A percentile compares a stretch with the other conserved stretches of the same genome.
Conservation (phyloP, 148 eudicot species). For the Chenopodium album region DNA sequence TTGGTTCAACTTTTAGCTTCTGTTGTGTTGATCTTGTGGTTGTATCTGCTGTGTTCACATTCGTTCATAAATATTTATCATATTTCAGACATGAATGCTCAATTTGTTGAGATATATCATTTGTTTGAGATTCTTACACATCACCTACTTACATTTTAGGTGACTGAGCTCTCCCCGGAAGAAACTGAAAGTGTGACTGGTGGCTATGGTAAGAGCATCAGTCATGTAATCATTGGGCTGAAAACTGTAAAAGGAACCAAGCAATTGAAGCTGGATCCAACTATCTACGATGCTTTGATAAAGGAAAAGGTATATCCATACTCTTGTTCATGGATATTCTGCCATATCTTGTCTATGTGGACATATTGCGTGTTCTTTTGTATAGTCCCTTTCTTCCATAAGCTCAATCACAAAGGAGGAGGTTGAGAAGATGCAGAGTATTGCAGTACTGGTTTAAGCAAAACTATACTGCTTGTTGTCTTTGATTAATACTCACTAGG, state of each 20-base stretch:
- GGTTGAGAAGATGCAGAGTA: background rate
- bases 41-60: background rate
- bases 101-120: background rate
- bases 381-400: background rate
- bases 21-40: background rate
- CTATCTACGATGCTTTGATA: constrained; percentile 92
- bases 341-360: background rate
- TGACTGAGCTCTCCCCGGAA: constrained; percentile 97
- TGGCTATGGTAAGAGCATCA: constrained; percentile 95
- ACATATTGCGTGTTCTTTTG: background rate
- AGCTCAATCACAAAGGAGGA: background rate
- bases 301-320: constrained; percentile 74
- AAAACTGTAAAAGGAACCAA: constrained; percentile 98
- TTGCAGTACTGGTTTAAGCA: background rate
- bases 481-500: background rate
- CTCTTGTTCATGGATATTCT: background rate
- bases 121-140: background rate
- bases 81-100: background rate
- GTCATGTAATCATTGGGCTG: constrained; percentile 91
- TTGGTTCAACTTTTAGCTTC: background rate
- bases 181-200: constrained; percentile 96
- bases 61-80: background rate
- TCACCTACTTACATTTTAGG: constrained; percentile 40
- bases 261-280: constrained; percentile 93
- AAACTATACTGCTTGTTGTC: background rate